These are phyloP conservation scores for Boletus mariae DNA, from an alignment of 1,284 basidiomycete species.

Conservation along the genomic window DNA sequence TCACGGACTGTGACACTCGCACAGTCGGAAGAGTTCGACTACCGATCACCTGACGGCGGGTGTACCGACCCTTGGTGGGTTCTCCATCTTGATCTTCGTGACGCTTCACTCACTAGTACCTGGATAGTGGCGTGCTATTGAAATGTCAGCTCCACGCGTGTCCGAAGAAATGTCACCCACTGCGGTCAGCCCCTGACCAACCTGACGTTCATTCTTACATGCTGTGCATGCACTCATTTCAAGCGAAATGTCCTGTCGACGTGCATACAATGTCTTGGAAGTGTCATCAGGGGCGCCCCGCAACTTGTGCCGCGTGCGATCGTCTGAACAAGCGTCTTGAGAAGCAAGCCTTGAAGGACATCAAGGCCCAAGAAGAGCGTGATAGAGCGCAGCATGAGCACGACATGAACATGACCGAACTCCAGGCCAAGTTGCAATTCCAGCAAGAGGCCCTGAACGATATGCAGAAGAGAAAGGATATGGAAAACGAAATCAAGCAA, in stretches of 20 bases:
- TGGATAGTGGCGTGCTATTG: slow-evolving; percentile 40
- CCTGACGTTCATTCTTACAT: slow-evolving; percentile 47
- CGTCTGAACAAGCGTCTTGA: slow-evolving; percentile 32
- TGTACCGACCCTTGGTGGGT: slow-evolving; percentile 54
- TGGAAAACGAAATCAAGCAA: slow-evolving; percentile 29
- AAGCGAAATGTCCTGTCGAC: slow-evolving; percentile 33
- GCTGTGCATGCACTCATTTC: slow-evolving; percentile 35
- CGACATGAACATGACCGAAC: slow-evolving; percentile 29
- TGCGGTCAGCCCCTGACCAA: slow-evolving; percentile 18
- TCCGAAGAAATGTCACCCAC: slow-evolving; percentile 51
- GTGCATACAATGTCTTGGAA: slow-evolving; percentile 35
- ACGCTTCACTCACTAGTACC: background rate
- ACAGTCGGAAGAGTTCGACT: slow-evolving; percentile 47
- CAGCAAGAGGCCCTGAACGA: slow-evolving; percentile 29
- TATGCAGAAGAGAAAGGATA: slow-evolving; percentile 26
- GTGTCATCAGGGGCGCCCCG: slow-evolving; percentile 35
- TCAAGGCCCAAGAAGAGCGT: slow-evolving; percentile 32
- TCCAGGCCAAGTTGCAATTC: slow-evolving; percentile 33
- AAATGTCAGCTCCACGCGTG: slow-evolving; percentile 50
- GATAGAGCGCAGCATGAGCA: slow-evolving; percentile 35
- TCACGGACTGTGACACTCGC: slow-evolving; percentile 37
- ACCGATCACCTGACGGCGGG: slow-evolving; percentile 55
- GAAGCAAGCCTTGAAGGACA: slow-evolving; percentile 29
- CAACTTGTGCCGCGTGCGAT: slow-evolving; percentile 25
- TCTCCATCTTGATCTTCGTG: background rate